Percentiles rank a stretch among this genome's conserved stretches.
These are phyloP conservation scores for Sugiyamaella grinbergsii DNA, from an alignment of 1,139 yeast species.

Conservation along the genomic window DNA sequence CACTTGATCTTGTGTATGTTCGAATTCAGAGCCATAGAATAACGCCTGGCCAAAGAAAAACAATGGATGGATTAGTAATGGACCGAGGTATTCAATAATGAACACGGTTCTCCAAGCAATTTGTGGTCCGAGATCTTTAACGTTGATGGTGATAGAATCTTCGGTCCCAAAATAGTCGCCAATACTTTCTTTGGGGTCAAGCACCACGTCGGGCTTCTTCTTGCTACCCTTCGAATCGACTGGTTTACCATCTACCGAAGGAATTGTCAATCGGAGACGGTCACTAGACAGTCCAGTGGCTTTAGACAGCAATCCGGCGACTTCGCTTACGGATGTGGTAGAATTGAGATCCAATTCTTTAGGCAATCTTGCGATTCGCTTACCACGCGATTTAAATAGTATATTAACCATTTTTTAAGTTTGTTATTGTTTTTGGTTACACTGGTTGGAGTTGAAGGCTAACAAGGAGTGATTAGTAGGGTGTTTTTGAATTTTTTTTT, in stretches of 20 bases:
- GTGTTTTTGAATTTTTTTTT: too few species aligned
- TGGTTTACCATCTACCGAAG: conserved; percentile 37
- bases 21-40: conserved; percentile 42
- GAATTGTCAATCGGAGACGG: conserved; percentile 43
- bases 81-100: conserved; percentile 85
- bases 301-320: conserved; percentile 34
- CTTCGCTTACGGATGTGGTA: conserved; percentile 33
- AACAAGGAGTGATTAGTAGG: too few species aligned
- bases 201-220: conserved; percentile 44
- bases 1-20: conserved; percentile 56
- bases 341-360: conserved; percentile 34
- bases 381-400: conserved; percentile 35
- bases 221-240: conserved; percentile 30
- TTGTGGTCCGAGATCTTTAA: conserved; percentile 92
- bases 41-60: conserved; percentile 52
- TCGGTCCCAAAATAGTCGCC: conserved; percentile 41
- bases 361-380: conserved; percentile 37
- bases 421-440: background rate
- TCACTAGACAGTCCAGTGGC: conserved; percentile 38
- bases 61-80: conserved; percentile 75
- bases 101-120: conserved; percentile 89
- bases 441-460: too few species aligned
- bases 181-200: conserved; percentile 43
- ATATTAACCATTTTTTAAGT: conserved; percentile 33
- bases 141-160: conserved; percentile 46